These are phyloP conservation scores for Aleurites moluccanus DNA, from an alignment of 441 rosid genomes.

Conservation along the genomic window DNA sequence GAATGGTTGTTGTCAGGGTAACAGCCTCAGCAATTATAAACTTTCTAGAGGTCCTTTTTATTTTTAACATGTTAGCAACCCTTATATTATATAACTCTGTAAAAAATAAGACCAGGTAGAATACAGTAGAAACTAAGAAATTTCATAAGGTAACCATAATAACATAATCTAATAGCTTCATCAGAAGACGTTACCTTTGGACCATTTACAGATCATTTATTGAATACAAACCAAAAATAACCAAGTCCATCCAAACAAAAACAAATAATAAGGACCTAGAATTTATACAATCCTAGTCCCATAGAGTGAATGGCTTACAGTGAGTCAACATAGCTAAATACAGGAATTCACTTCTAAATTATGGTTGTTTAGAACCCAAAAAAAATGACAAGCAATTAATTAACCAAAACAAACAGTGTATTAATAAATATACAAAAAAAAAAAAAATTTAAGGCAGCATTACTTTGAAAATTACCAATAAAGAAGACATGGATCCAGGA, in stretches of 20 bases:
- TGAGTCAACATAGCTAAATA: not conserved
- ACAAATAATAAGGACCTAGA: not conserved
- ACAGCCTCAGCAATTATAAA: conserved; percentile 4
- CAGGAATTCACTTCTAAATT: conserved; percentile 6
- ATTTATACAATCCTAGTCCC: not conserved
- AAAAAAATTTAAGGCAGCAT: not conserved
- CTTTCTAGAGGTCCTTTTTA: not conserved
- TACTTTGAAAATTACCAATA: not conserved
- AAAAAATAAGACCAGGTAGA: not conserved
- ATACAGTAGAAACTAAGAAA: not conserved
- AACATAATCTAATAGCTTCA: not conserved
- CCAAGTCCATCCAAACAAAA: not conserved
- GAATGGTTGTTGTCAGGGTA: not conserved
- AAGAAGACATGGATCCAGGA: not conserved
- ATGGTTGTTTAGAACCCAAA: not conserved
- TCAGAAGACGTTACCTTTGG: not conserved
- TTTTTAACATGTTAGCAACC: not conserved
- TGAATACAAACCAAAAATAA: not conserved
- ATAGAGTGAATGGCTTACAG: too few relatives aligned
- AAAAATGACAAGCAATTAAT: conserved; percentile 4
- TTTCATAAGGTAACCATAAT: not conserved
- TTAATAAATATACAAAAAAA: not conserved
- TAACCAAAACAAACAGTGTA: not conserved
- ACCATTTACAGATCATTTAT: conserved; percentile 2
- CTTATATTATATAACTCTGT: not conserved